phyloP scores from a whole-genome alignment of 768 basidiomycete genomes.

The Trametes cubensis region DNA sequence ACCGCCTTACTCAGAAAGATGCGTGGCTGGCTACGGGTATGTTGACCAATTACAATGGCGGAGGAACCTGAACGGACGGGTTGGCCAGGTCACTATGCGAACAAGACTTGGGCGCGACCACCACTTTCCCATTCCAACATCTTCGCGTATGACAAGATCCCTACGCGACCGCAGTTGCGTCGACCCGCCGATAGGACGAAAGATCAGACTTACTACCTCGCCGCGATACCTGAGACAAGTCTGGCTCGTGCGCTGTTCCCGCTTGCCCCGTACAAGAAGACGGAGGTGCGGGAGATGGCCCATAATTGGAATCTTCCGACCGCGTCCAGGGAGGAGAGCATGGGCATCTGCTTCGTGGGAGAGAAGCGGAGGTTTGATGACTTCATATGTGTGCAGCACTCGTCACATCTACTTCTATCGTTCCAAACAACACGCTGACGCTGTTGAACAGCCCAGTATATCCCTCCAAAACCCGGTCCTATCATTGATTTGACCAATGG shows the following conservation, averaged over 20 bases:
- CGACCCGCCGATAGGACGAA: constrained; percentile 61
- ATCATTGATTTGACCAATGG: constrained; percentile 64
- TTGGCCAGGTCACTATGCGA: constrained; percentile 80
- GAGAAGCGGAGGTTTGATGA: constrained; percentile 69
- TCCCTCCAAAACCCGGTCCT: constrained; percentile 66
- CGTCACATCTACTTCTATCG: neutral
- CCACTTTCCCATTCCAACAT: constrained; percentile 1
- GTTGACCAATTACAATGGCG: constrained; percentile 1
- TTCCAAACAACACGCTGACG: neutral
- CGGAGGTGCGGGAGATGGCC: constrained; percentile 75
- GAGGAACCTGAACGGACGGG: neutral
- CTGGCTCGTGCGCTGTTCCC: constrained; percentile 80
- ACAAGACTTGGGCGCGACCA: constrained; percentile 52
- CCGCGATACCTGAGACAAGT: constrained; percentile 68
- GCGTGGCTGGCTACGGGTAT: constrained; percentile 84
- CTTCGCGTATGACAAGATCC: constrained; percentile 13
- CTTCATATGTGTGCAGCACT: constrained; percentile 63
- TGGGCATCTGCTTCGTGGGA: constrained; percentile 95
- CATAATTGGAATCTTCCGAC: constrained; percentile 63
- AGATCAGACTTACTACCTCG: constrained; percentile 92
- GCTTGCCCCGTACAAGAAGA: constrained; percentile 65
- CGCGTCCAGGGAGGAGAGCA: constrained; percentile 79
- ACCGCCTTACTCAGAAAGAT: constrained; percentile 49
- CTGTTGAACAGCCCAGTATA: constrained; percentile 69
- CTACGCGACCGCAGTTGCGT: constrained; percentile 39